Base-by-base conservation (phyloP, 1,139 yeast species). In the Blastobotrys illinoisensis region DNA sequence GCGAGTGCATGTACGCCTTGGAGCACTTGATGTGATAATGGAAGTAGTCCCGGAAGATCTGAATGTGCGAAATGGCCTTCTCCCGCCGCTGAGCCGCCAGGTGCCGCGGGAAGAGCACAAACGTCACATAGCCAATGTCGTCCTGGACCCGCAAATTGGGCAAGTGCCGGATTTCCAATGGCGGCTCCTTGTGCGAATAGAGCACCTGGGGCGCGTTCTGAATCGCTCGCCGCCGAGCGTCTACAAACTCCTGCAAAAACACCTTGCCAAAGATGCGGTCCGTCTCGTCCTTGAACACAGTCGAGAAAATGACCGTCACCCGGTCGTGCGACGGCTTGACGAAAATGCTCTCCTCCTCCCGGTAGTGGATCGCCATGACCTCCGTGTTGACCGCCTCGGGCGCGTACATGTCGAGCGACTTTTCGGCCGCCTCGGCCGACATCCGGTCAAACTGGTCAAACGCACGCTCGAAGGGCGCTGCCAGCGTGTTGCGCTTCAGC, bases 171-270 rank as follows among this genome's bases (percentile, higher is more conserved):
- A 95, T 83, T 71, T 93, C 99, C 67, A 89, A 78, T 9, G 99
- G 99, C n/a, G 97, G 88, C 62, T 89, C 97, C 60, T 79, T 80
- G 66, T 86, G 93, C 13, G 95, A 85, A 69, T 87, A 91, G 66
- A 95, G 80, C 53, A 93, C 99, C 75, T 95, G 99, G 20, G 99
- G 99, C 1, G 99, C 97, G 52, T 95, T 91, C 74, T 95, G 99
- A 57, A 93, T 95, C 13, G 96, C 88, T 69, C 98, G 83, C 72
- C 87, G 86, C 73, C 99, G 83, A 11, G 99, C 98, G 68, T 88
- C 99, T 49, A 93, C 97, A 72, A 93, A 93, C 74, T 93, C 99
- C 72, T 93, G 99, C 62, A 93, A 75, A 69, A 95, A 93, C 55
- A 93, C 97, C 71, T 88, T 90, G 52, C 98, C 97, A 65, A 93